Evolutionary conservation across 768 basidiomycete species (phyloP), one percentile per base, ranked within the genome.

Genomic region (Trametes maxima): DNA sequence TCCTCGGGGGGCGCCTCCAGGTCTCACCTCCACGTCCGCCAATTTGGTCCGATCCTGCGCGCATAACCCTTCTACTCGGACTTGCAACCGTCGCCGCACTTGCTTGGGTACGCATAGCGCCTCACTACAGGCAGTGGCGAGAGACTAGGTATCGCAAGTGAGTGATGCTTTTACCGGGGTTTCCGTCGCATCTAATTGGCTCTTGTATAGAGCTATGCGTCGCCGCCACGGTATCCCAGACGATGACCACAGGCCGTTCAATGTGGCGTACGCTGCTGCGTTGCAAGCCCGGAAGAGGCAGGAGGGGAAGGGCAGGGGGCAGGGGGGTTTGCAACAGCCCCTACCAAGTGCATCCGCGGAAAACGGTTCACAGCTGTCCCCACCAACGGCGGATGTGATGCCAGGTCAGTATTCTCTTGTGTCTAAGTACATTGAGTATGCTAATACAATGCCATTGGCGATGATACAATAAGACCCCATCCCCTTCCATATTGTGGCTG

Each of bases 221-320:
- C 79, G 92, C 65, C 80, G 83, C 75, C 85, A 92, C 69, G 92
- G 92, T 47, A 94, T 94, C 61, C 92, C 92, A 17, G 92, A 94
- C 78, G 80, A 79, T 59, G 92, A 94, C 77, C 80, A 85, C 64
- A 81, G 92, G 35, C 90, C 92, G 13, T 94, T 94, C 80, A 89
- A 89, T 72, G 89, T 93, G 64, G 92, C 92, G n/a, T 91, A 90
- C 74, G 83, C 90, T 65, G 89, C 88, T 59, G 87, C 85, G 19
- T 28, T 53, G 21, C 62, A 64, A 22, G 51, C 57, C n/a, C 52
- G 62, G 24, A 64, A 56, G 47, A 43, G 19, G 21, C 33, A 42
- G 10, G 62, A 64, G n/a, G 49, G 61, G 16, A 62, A 64, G n/a
- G 49, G 61, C 12, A 62, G 37, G 25, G 45, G 43, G 1, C 2